A percentile compares a stretch with the other conserved stretches of the same genome.
Conservation (phyloP, 176 grass and related monocot species). For the Calamus simplicifolius region DNA sequence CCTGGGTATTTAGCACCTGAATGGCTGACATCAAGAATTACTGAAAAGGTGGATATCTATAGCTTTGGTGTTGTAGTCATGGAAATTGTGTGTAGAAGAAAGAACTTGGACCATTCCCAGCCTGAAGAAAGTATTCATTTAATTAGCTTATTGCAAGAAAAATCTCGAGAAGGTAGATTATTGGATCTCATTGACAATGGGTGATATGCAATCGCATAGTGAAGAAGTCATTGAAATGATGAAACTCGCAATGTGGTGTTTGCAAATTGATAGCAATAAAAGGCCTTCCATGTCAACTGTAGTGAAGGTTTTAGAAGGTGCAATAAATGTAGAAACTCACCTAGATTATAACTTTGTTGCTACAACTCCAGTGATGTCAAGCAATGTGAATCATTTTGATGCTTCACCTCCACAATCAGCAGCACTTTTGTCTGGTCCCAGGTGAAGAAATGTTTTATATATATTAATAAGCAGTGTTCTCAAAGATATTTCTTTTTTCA, state of each 20-base stretch:
- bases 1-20: slow-evolving; percentile 61
- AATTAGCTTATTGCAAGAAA: slow-evolving; percentile 33
- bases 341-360: slow-evolving; percentile 23
- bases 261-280: slow-evolving; percentile 34
- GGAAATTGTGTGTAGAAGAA: slow-evolving; percentile 49
- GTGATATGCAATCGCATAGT: slow-evolving; percentile 16
- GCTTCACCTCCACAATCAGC: slow-evolving; percentile 11
- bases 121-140: slow-evolving; percentile 31
- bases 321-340: slow-evolving; percentile 3
- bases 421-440: slow-evolving; percentile 35
- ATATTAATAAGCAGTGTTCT: too few relatives aligned
- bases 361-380: not conserved
- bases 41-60: slow-evolving; percentile 58
- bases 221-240: slow-evolving; percentile 32
- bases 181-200: slow-evolving; percentile 25
- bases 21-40: slow-evolving; percentile 50
- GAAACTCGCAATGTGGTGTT: slow-evolving; percentile 56
- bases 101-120: slow-evolving; percentile 39
- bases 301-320: slow-evolving; percentile 35
- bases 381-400: not conserved
- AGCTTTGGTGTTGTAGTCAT: slow-evolving; percentile 61
- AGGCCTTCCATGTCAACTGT: slow-evolving; percentile 51
- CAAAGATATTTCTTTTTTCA: too few relatives aligned
- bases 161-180: slow-evolving; percentile 10
- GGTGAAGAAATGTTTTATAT: slow-evolving; percentile 11